These are phyloP conservation scores for Emergomyces orientalis DNA, from an alignment of 2,329 filamentous ascomycete genomes.

Conservation along the genomic window DNA sequence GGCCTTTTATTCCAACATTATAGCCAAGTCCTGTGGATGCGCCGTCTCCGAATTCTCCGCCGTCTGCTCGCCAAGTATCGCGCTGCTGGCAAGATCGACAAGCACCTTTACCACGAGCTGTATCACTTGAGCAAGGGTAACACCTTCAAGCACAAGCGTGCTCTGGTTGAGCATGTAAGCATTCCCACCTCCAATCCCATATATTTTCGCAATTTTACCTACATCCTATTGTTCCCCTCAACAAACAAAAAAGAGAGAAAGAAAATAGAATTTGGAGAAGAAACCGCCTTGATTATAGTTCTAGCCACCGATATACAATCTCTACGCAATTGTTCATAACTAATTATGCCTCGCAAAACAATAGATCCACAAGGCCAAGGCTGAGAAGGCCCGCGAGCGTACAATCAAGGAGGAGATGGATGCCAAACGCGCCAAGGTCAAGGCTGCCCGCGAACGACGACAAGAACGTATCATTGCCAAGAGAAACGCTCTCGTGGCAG, in stretches of 20 bases:
- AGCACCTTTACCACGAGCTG: constrained; percentile 99
- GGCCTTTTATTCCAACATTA: constrained; percentile 28
- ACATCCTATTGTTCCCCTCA: not conserved
- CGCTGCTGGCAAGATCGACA: constrained; percentile 99
- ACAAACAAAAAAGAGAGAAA: not conserved
- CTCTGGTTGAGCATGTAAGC: constrained; percentile 98
- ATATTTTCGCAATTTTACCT: not conserved
- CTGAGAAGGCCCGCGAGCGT: constrained; percentile 95
- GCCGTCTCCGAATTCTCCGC: constrained; percentile 96
- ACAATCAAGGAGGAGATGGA: constrained; percentile 99
- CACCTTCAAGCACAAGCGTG: constrained; percentile 99
- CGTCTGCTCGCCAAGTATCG: constrained; percentile 99
- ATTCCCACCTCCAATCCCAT: constrained; percentile 13
- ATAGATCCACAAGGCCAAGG: constrained; percentile 99
- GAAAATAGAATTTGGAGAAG: not conserved
- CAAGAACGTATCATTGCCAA: constrained; percentile 83
- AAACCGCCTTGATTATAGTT: not conserved
- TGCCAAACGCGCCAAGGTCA: constrained; percentile 99
- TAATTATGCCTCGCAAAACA: constrained; percentile 12
- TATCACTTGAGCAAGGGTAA: constrained; percentile 99
- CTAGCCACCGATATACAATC: not conserved
- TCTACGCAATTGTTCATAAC: not conserved
- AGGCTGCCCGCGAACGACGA: constrained; percentile 98
- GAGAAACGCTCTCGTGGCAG: constrained; percentile 74
- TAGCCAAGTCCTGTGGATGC: constrained; percentile 98